Evolutionary conservation across 2,329 filamentous ascomycete species (phyloP).

Genomic region (Exophiala calicioides): DNA sequence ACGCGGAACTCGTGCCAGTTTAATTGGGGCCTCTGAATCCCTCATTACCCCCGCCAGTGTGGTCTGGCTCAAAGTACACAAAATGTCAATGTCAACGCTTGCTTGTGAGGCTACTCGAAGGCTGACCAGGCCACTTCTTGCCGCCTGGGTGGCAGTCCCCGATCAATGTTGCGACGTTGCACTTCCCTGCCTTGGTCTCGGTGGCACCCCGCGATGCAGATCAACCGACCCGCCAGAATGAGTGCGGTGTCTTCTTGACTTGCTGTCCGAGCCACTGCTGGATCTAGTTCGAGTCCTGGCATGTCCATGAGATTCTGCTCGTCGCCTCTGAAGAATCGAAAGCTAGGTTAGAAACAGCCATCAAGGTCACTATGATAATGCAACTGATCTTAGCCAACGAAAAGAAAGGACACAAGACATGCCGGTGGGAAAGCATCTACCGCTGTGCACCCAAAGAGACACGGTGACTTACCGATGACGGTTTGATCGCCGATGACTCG

Average conservation of each 20-base stretch:
- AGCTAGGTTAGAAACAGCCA: constrained; percentile 46
- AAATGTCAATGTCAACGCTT: constrained; percentile 22
- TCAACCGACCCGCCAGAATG: constrained; percentile 25
- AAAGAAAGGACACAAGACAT: constrained; percentile 31
- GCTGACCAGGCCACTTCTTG: constrained; percentile 1
- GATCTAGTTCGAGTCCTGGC: constrained; percentile 28
- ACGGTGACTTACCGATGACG: constrained; percentile 48
- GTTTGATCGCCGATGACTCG: constrained; percentile 58
- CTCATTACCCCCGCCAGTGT: constrained; percentile 1
- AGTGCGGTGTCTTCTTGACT: constrained; percentile 20
- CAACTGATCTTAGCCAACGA: constrained; percentile 44
- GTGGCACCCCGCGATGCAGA: constrained; percentile 18
- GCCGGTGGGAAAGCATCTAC: not conserved
- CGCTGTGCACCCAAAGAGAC: not conserved
- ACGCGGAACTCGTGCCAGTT: constrained; percentile 15
- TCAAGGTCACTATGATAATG: constrained; percentile 43
- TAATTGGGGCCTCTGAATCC: too few relatives aligned
- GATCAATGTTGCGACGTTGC: constrained; percentile 14
- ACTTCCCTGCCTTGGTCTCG: constrained; percentile 18
- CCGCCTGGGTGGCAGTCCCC: not conserved
- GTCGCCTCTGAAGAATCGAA: constrained; percentile 50
- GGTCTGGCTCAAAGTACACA: constrained; percentile 14
- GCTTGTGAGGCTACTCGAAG: constrained; percentile 5
- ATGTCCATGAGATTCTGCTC: constrained; percentile 40
- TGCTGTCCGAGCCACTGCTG: constrained; percentile 21